A percentile compares a stretch with the other conserved stretches of the same genome.
These are phyloP conservation scores for Colletotrichum tanaceti DNA, from an alignment of 2,329 filamentous ascomycete species.

Conservation along the genomic window DNA sequence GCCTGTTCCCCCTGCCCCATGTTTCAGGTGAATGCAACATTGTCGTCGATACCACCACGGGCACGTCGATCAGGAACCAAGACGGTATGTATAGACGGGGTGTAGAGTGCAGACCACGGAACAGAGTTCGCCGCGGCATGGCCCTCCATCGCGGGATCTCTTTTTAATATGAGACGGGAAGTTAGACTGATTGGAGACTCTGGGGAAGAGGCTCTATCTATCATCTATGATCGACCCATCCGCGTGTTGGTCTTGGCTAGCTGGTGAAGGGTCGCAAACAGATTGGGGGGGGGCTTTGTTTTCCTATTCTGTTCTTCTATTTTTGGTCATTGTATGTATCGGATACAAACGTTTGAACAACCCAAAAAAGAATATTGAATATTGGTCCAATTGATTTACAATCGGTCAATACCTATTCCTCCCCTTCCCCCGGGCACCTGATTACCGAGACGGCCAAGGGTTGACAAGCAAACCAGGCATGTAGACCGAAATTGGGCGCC, in stretches of 20 bases:
- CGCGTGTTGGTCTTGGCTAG: not conserved
- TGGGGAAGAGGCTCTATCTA: not conserved
- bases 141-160: not conserved
- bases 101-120: too few relatives aligned
- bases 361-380: not conserved
- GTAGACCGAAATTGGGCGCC: slow-evolving; percentile 34
- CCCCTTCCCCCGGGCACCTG: not conserved
- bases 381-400: too few relatives aligned
- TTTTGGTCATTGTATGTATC: too few relatives aligned
- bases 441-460: slow-evolving; percentile 2
- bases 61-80: slow-evolving; percentile 36
- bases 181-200: slow-evolving; percentile 3
- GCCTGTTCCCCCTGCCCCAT: slow-evolving; percentile 15
- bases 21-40: slow-evolving; percentile 32
- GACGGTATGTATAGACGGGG: too few relatives aligned
- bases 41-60: slow-evolving; percentile 11
- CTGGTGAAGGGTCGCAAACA: not conserved
- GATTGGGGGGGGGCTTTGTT: too few relatives aligned
- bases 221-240: too few relatives aligned
- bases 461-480: slow-evolving; percentile 30
- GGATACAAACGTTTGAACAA: not conserved
- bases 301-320: too few relatives aligned
- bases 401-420: too few relatives aligned
- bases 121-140: slow-evolving; percentile 26
- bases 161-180: slow-evolving; percentile 18